Percentiles rank a stretch among this genome's conserved stretches.
Evolutionary conservation across 1,284 basidiomycete genomes (phyloP).

Genomic region (Ceratorhiza oryzae-sativae): DNA sequence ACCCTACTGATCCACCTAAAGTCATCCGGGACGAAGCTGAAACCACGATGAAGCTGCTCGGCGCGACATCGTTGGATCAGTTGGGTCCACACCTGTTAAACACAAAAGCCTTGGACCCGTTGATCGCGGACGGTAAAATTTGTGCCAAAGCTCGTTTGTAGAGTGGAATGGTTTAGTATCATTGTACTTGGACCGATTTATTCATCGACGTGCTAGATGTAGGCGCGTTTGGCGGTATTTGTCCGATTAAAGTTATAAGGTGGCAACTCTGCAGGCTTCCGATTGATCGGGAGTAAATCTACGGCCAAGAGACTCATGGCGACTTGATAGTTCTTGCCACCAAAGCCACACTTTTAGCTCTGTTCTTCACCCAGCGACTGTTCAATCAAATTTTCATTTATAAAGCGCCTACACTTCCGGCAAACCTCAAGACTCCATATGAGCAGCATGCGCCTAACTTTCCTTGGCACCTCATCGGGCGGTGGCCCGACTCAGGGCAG

Average conservation of each 20-base stretch:
- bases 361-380: too few relatives aligned
- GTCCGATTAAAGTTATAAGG: neutral
- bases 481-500: conserved; percentile 32
- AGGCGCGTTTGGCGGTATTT: neutral
- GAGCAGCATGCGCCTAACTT: conserved; percentile 13
- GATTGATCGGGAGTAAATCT: too few relatives aligned
- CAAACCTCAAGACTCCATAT: neutral
- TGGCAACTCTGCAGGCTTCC: too few relatives aligned
- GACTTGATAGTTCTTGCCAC: too few relatives aligned
- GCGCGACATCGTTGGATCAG: conserved; percentile 53
- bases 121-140: conserved; percentile 8
- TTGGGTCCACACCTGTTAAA: conserved; percentile 42
- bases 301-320: too few relatives aligned
- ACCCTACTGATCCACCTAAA: conserved; percentile 39
- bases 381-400: too few relatives aligned
- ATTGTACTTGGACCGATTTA: neutral
- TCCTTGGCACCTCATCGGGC: conserved; percentile 35
- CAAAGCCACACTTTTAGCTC: too few relatives aligned
- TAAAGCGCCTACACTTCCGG: too few relatives aligned
- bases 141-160: conserved; percentile 8
- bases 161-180: neutral
- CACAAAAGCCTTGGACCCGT: conserved; percentile 23
- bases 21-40: conserved; percentile 59
- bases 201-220: neutral
- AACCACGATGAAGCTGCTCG: conserved; percentile 57